These are phyloP conservation scores for Collybia mongolica DNA, from an alignment of 768 basidiomycete species.

Conservation along the genomic window DNA sequence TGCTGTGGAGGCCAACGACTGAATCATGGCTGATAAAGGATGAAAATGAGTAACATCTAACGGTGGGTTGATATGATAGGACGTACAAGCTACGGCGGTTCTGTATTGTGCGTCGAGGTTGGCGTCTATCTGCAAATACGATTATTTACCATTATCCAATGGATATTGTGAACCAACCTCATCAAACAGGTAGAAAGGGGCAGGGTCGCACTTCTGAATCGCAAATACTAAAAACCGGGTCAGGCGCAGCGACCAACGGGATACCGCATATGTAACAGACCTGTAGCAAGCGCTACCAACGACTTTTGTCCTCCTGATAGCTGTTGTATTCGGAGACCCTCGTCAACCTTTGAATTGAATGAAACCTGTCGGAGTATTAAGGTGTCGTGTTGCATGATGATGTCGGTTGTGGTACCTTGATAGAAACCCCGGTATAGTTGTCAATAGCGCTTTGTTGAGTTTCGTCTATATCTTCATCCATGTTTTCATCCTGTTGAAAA, in stretches of 20 bases:
- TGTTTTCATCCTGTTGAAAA: conserved; percentile 60
- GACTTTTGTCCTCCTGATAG: conserved; percentile 98
- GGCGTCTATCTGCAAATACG: conserved; percentile 78
- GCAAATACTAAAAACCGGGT: conserved; percentile 70
- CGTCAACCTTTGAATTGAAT: conserved; percentile 98
- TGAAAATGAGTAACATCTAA: not conserved
- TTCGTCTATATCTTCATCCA: conserved; percentile 71
- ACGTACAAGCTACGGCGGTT: conserved; percentile 90
- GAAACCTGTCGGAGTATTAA: conserved; percentile 65
- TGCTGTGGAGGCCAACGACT: conserved; percentile 79
- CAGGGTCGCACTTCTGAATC: conserved; percentile 98
- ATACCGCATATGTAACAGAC: conserved; percentile 34
- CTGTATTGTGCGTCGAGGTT: conserved; percentile 98
- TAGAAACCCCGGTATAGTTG: conserved; percentile 95
- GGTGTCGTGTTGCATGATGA: not conserved
- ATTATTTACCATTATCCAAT: no score
- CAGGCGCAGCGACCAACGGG: not conserved
- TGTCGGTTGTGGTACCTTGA: conserved; percentile 62
- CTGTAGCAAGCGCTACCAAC: conserved; percentile 91
- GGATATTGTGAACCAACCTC: conserved; percentile 51
- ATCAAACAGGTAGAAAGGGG: conserved; percentile 99
- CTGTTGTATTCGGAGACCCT: conserved; percentile 95
- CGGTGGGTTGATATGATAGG: not conserved
- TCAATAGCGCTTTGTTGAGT: conserved; percentile 78
- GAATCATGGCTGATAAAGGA: conserved; percentile 80